These are phyloP conservation scores for Candida ponderosae DNA, from an alignment of 805 yeast genomes.

Conservation along the genomic window DNA sequence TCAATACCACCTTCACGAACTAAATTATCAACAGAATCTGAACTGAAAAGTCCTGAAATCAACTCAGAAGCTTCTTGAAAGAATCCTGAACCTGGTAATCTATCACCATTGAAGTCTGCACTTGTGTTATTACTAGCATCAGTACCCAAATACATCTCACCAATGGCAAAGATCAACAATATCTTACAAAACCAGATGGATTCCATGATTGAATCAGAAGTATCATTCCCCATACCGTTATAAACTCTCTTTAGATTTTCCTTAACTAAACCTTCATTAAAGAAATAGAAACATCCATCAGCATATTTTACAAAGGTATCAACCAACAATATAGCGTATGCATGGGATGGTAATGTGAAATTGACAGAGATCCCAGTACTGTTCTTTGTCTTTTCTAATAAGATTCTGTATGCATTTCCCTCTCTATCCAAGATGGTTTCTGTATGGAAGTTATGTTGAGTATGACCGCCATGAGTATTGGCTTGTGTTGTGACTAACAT, in stretches of 20 bases:
- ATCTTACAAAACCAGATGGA: constrained; percentile 79
- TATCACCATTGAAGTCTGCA: constrained; percentile 25
- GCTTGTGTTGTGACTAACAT: neutral
- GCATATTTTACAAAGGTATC: constrained; percentile 74
- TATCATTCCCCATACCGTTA: constrained; percentile 29
- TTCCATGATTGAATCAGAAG: constrained; percentile 51
- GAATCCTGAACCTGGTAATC: constrained; percentile 72
- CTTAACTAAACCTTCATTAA: constrained; percentile 74
- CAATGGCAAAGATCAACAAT: constrained; percentile 64
- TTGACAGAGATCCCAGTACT: constrained; percentile 63
- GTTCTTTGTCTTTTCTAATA: constrained; percentile 58
- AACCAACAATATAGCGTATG: constrained; percentile 66
- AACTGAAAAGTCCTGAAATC: constrained; percentile 68
- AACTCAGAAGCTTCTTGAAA: constrained; percentile 72
- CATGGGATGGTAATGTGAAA: constrained; percentile 67
- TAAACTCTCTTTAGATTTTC: constrained; percentile 57
- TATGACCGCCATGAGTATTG: neutral
- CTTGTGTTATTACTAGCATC: constrained; percentile 52
- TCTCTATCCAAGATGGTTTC: constrained; percentile 65
- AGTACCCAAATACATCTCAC: constrained; percentile 81
- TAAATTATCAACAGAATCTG: constrained; percentile 72
- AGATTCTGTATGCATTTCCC: constrained; percentile 68
- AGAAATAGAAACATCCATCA: constrained; percentile 79
- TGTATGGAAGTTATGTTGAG: constrained; percentile 5
- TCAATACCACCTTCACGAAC: constrained; percentile 78